These are phyloP conservation scores for Lipomyces kockii DNA, from an alignment of 805 yeast genomes.

Conservation along the genomic window DNA sequence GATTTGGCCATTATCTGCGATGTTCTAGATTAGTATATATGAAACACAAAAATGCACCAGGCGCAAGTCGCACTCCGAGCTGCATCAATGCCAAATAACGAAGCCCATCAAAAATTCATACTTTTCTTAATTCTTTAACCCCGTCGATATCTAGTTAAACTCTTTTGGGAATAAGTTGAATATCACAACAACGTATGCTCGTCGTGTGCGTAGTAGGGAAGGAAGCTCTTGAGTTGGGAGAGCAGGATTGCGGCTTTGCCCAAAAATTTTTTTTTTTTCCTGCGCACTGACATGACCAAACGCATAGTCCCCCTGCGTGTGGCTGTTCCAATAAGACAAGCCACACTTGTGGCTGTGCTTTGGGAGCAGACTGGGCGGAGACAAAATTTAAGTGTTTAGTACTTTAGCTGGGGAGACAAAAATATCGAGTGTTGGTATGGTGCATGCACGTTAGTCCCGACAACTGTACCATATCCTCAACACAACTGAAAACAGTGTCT, in stretches of 20 bases:
- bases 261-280: background rate
- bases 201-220: background rate
- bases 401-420: too few species aligned
- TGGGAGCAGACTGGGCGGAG: too few species aligned
- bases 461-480: too few species aligned
- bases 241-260: background rate
- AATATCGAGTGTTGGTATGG: too few species aligned
- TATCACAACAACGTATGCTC: background rate
- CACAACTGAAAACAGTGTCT: too few species aligned
- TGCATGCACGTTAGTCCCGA: too few species aligned
- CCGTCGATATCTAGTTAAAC: background rate
- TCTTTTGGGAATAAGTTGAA: background rate
- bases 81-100: background rate
- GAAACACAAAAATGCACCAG: background rate
- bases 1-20: slow-evolving; percentile 28
- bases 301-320: background rate
- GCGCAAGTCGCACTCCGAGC: background rate
- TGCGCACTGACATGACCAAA: background rate
- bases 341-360: background rate
- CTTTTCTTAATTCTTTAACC: background rate
- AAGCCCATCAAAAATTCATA: background rate
- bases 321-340: background rate
- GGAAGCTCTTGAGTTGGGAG: background rate
- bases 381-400: too few species aligned
- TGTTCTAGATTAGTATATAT: background rate